These are phyloP conservation scores for Penicillium cinerascens DNA, from an alignment of 495 filamentous ascomycete species.

Conservation along the genomic window DNA sequence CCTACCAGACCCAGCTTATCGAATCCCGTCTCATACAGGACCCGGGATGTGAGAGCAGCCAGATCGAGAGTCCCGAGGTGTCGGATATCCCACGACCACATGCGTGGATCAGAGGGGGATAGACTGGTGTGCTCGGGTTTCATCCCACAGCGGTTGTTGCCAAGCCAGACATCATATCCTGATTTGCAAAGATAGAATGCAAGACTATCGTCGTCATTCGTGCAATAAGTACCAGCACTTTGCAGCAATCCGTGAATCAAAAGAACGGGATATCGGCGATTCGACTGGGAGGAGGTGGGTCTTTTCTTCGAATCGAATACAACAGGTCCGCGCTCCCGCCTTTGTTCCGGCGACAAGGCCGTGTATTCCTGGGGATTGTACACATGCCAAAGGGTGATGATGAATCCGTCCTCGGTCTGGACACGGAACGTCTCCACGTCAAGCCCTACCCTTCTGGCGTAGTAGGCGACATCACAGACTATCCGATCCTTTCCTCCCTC, in stretches of 20 bases:
- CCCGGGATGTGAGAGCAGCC: conserved; percentile 79
- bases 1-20: conserved; percentile 77
- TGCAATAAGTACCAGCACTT: conserved; percentile 81
- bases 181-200: conserved; percentile 90
- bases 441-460: conserved; percentile 82
- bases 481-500: conserved; percentile 80
- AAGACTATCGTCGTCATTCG: conserved; percentile 84
- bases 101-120: conserved; percentile 71
- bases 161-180: conserved; percentile 96
- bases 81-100: conserved; percentile 97
- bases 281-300: conserved; percentile 12
- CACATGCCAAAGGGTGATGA: conserved; percentile 84
- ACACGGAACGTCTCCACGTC: conserved; percentile 82
- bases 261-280: conserved; percentile 79
- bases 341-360: conserved; percentile 37
- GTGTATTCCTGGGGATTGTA: conserved; percentile 78
- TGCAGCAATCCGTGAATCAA: conserved; percentile 88
- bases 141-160: conserved; percentile 91
- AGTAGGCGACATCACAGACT: conserved; percentile 77
- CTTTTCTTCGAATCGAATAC: conserved; percentile 29
- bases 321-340: conserved; percentile 30
- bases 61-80: conserved; percentile 92
- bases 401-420: conserved; percentile 92
- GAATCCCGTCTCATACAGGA: conserved; percentile 80
- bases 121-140: conserved; percentile 70